These are phyloP conservation scores for Leccinum incarnatum DNA, from an alignment of 768 basidiomycete genomes.

Conservation along the genomic window DNA sequence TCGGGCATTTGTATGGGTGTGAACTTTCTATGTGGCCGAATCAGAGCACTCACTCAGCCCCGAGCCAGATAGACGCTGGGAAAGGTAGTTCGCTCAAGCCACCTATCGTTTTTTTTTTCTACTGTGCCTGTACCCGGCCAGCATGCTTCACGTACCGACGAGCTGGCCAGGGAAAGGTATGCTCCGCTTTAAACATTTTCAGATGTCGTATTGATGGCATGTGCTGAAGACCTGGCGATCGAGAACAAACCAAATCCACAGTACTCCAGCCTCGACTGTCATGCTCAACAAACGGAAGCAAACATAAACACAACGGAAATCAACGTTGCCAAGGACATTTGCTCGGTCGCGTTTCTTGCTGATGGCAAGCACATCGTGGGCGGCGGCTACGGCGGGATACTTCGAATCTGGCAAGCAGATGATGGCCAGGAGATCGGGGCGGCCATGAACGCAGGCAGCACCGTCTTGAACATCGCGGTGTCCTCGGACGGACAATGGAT, in stretches of 20 bases:
- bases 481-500: slow-evolving; percentile 11
- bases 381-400: slow-evolving; percentile 9
- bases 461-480: slow-evolving; percentile 4
- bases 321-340: slow-evolving; percentile 5
- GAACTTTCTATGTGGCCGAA: no score
- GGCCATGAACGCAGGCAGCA: slow-evolving; percentile 7
- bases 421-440: slow-evolving; percentile 5
- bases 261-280: not conserved
- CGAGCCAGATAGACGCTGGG: not conserved
- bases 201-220: not conserved
- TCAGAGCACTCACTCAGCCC: no score
- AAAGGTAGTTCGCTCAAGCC: not conserved
- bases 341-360: slow-evolving; percentile 8
- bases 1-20: not conserved
- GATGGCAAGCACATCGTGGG: slow-evolving; percentile 7
- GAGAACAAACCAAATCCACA: not conserved
- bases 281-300: not conserved
- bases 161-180: slow-evolving; percentile 1
- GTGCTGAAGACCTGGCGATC: not conserved
- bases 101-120: not conserved
- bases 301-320: not conserved
- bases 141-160: not conserved
- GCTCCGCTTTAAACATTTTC: not conserved
- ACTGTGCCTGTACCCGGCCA: not conserved
- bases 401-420: slow-evolving; percentile 1